A percentile compares a stretch with the other conserved stretches of the same genome.
Evolutionary conservation across 1,284 basidiomycete species (phyloP).

Genomic region (Leccinum pachyderme): DNA sequence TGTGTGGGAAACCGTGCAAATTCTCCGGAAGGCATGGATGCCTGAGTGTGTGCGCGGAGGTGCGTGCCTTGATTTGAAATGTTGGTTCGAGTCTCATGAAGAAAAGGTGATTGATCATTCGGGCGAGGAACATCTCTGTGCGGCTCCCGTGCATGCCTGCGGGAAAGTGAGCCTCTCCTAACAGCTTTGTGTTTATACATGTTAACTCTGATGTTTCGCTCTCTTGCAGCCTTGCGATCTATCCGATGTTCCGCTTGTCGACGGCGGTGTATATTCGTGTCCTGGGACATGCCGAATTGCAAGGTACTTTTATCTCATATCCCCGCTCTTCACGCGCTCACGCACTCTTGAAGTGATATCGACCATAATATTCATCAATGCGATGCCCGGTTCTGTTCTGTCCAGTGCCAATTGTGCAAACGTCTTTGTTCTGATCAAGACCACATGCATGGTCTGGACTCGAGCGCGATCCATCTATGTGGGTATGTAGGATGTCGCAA

Average conservation of each 20-base stretch:
- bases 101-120: constrained; percentile 42
- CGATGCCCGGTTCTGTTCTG: constrained; percentile 49
- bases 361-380: constrained; percentile 50
- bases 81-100: neutral
- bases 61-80: constrained; percentile 13
- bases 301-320: constrained; percentile 33
- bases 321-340: neutral
- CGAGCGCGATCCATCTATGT: constrained; percentile 50
- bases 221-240: constrained; percentile 46
- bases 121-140: constrained; percentile 51
- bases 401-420: constrained; percentile 53
- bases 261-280: constrained; percentile 41
- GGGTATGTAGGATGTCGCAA: constrained; percentile 41
- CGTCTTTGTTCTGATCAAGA: constrained; percentile 46
- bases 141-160: constrained; percentile 53
- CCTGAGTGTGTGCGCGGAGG: constrained; percentile 48
- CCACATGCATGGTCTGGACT: constrained; percentile 52
- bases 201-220: neutral
- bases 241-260: constrained; percentile 29
- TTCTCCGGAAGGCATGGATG: constrained; percentile 47
- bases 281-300: constrained; percentile 41
- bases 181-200: neutral
- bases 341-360: constrained; percentile 35
- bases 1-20: constrained; percentile 49
- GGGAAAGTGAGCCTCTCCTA: constrained; percentile 40